Evolutionary conservation across 306 rosid species (phyloP).

Genomic region (Acacia crassicarpa): DNA sequence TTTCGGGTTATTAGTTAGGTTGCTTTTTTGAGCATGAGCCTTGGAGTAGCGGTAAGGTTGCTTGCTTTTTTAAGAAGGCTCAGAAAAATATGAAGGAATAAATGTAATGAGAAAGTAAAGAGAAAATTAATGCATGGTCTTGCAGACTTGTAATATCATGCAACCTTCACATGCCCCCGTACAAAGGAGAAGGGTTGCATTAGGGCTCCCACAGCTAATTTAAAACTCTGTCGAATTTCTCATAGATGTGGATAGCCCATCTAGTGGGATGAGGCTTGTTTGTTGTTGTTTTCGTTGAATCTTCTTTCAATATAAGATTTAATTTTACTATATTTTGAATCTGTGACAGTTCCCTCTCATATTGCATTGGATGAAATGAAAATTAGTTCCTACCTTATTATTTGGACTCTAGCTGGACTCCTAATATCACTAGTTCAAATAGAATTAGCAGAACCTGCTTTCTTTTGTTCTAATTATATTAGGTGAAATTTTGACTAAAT

Average conservation of each 20-base stretch:
- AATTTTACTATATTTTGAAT: background rate
- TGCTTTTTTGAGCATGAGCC: too few species aligned
- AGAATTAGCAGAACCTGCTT: slow-evolving; percentile 12
- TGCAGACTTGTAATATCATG: slow-evolving; percentile 12
- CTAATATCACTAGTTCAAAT: background rate
- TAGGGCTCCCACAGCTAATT: background rate
- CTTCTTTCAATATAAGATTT: too few species aligned
- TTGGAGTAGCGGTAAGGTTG: too few species aligned
- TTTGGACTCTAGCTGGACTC: background rate
- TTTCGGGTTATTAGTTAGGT: slow-evolving; percentile 2
- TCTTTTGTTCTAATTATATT: background rate
- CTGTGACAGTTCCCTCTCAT: background rate
- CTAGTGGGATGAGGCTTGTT: background rate
- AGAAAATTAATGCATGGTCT: background rate
- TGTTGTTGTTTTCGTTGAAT: background rate
- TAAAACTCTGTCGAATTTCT: background rate
- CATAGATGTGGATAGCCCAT: background rate
- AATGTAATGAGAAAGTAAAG: slow-evolving; percentile 15
- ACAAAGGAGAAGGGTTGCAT: background rate
- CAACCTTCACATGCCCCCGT: background rate
- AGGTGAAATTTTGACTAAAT: background rate
- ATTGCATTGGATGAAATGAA: slow-evolving; percentile 2
- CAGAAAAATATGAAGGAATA: slow-evolving; percentile 10
- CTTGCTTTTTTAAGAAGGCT: background rate
- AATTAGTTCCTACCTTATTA: background rate